phyloP scores from a whole-genome alignment of 2,329 filamentous ascomycete species.

The Trichocomaceae sp. region DNA sequence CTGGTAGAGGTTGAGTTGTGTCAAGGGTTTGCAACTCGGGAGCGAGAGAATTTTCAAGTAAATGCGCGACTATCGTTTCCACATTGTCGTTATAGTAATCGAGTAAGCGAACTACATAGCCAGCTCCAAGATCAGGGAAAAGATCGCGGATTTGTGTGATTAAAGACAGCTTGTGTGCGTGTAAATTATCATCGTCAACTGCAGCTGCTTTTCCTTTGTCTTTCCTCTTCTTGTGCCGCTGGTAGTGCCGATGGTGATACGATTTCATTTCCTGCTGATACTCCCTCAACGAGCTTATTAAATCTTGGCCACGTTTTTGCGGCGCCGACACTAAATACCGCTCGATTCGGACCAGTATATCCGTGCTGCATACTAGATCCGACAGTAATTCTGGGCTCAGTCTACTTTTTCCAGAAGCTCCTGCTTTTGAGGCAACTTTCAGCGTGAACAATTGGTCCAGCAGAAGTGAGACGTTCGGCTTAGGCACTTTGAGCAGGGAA shows the following conservation, averaged over 20 bases:
- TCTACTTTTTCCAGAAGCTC: constrained; percentile 37
- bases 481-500: constrained; percentile 60
- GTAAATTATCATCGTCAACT: constrained; percentile 47
- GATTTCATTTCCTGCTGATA: constrained; percentile 35
- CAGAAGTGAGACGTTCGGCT: constrained; percentile 66
- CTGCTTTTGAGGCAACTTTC: constrained; percentile 62
- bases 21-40: constrained; percentile 59
- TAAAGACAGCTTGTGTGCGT: constrained; percentile 75
- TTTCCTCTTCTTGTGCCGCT: constrained; percentile 27
- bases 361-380: constrained; percentile 73
- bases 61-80: constrained; percentile 71
- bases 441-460: constrained; percentile 78
- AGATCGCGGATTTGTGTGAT: constrained; percentile 89
- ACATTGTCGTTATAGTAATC: constrained; percentile 71
- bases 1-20: constrained; percentile 50
- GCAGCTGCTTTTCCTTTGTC: constrained; percentile 37
- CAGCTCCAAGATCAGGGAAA: constrained; percentile 79
- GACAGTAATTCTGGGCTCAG: constrained; percentile 60
- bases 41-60: constrained; percentile 72
- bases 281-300: constrained; percentile 32
- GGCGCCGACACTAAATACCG: constrained; percentile 27
- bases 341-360: constrained; percentile 51
- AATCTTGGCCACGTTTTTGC: constrained; percentile 37
- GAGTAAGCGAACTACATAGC: constrained; percentile 70
- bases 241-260: constrained; percentile 39